Evolutionary conservation across 345 rosid genomes (phyloP), one percentile per base, ranked within the genome.

Genomic region (Sisymbrium irio): DNA sequence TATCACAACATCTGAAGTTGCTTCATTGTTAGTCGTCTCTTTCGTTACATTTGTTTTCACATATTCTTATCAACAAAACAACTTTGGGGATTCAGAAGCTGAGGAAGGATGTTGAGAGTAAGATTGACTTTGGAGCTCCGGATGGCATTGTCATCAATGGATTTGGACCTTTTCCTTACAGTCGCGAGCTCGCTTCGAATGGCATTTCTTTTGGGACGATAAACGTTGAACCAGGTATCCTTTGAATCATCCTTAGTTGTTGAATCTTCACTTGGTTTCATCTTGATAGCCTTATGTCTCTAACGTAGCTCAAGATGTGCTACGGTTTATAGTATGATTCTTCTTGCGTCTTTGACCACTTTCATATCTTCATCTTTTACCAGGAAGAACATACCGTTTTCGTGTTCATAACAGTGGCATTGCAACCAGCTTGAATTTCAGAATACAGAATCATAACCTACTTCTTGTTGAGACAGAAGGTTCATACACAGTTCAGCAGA

Each of bases 381-480:
- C 84, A 90, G 98, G 94, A 61, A 89, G 78, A 81, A 88, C 98
- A 53, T 90, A 90, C 36, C 88, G 98, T 44, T 62, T 93, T 46
- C 86, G 97, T 64, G 93, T 93, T 75, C 98, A 93, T 37, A 93
- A 93, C 72, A 83, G 80, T 63, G 98, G 98, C 40, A 83, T 86
- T 68, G 85, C 96, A 59, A 91, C 97, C 61, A 89, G 88, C 81
- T 85, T 93, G 83, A 91, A 91, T 76, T 93, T 93, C 71, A 83
- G 98, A 78, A 91, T 93, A 64, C 96, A 91, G 82, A 88, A 82
- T 63, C 98, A 91, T 69, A 91, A 88, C 78, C 81, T 93, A 41
- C 86, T 89, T 76, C 97, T 93, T 18, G 96, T 89, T 41, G 96
- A 93, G 88, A 88, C 97, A 6, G 98, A 93, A 84, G 97, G 98